These are phyloP conservation scores for Penicillium sp. DNA, from an alignment of 2,329 filamentous ascomycete species.

Conservation along the genomic window DNA sequence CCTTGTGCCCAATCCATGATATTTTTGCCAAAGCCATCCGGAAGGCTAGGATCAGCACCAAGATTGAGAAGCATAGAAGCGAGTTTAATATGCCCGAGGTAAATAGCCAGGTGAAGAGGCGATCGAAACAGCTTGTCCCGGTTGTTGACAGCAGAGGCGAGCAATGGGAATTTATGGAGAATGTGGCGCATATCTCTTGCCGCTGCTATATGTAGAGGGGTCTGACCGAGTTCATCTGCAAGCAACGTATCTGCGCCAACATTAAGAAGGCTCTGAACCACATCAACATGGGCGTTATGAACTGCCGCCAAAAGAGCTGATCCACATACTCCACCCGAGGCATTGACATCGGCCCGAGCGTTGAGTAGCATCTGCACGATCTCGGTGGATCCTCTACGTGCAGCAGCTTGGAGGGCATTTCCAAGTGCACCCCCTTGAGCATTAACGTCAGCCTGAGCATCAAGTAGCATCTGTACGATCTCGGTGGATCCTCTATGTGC, in stretches of 20 bases:
- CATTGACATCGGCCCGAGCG: background rate
- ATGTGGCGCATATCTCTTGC: background rate
- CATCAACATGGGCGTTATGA: background rate
- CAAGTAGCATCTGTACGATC: background rate
- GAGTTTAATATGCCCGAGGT: background rate
- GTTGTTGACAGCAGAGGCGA: background rate
- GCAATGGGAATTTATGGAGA: background rate
- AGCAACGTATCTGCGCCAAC: background rate
- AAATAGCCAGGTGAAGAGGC: slow-evolving; percentile 1
- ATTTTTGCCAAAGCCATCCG: slow-evolving; percentile 5
- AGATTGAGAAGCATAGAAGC: background rate
- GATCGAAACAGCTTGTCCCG: background rate
- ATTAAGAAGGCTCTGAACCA: background rate
- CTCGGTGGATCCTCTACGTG: background rate
- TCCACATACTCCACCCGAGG: background rate
- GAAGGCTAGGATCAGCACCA: slow-evolving; percentile 3
- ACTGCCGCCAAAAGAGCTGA: background rate
- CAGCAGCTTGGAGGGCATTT: slow-evolving; percentile 2
- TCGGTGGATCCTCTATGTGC: background rate
- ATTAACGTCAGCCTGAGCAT: background rate
- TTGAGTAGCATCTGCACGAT: background rate
- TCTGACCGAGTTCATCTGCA: background rate
- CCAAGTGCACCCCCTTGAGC: background rate
- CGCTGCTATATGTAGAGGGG: slow-evolving; percentile 2
- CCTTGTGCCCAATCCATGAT: background rate